Conservation (phyloP, 2,329 filamentous ascomycete species). For the Apiospora hydei region DNA sequence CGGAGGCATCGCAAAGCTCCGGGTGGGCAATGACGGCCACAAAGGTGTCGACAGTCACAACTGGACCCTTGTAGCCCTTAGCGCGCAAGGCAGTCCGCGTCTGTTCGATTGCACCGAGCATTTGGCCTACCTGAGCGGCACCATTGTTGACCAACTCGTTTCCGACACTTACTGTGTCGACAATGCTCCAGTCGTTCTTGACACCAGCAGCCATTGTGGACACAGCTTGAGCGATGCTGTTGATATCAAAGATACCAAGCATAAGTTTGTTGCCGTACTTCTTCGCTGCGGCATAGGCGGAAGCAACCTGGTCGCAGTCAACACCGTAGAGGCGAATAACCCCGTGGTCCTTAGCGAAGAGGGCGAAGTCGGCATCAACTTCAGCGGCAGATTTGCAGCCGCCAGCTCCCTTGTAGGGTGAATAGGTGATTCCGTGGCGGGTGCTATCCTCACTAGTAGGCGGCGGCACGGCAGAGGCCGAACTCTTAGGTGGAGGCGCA, state of each 20-base stretch:
- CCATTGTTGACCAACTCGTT: conserved; percentile 81
- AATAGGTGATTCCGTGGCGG: conserved; percentile 55
- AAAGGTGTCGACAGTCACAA: conserved; percentile 85
- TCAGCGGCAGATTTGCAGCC: conserved; percentile 72
- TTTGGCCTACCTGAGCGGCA: conserved; percentile 56
- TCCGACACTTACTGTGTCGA: conserved; percentile 78
- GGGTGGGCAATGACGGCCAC: conserved; percentile 71
- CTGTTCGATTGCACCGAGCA: conserved; percentile 64
- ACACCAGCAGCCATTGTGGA: conserved; percentile 66
- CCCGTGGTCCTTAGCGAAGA: conserved; percentile 60
- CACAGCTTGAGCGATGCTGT: conserved; percentile 63
- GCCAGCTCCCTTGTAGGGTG: conserved; percentile 57
- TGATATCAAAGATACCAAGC: conserved; percentile 74
- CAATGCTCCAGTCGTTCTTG: conserved; percentile 68
- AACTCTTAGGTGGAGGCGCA: conserved; percentile 10
- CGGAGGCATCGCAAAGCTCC: conserved; percentile 73
- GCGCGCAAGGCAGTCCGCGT: conserved; percentile 65
- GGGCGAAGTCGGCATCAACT: conserved; percentile 69
- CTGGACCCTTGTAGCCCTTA: conserved; percentile 73
- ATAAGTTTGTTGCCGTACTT: conserved; percentile 74
- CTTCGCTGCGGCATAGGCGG: conserved; percentile 68
- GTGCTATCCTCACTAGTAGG: conserved; percentile 26
- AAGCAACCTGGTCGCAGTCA: conserved; percentile 76
- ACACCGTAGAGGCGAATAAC: conserved; percentile 80
- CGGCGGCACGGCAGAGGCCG: conserved; percentile 26